Conservation (phyloP, 768 basidiomycete genomes). For the Suillus sp. region DNA sequence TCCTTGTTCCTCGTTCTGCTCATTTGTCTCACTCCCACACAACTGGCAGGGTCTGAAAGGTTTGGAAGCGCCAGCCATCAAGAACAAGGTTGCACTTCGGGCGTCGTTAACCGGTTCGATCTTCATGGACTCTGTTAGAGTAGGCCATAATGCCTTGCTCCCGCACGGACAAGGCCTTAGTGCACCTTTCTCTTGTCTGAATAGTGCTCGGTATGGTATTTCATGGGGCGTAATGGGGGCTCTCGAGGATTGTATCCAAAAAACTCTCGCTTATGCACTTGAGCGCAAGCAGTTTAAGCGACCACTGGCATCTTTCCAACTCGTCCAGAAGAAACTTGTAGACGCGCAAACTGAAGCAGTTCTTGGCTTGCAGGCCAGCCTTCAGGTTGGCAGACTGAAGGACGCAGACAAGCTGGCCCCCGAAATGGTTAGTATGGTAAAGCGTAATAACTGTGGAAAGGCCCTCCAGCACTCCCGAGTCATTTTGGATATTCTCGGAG, state of each 20-base stretch:
- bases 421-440: slow-evolving; percentile 94
- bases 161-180: slow-evolving; percentile 77
- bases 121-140: slow-evolving; percentile 89
- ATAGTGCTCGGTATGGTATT: slow-evolving; percentile 86
- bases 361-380: slow-evolving; percentile 72
- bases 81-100: slow-evolving; percentile 90
- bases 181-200: slow-evolving; percentile 90
- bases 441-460: slow-evolving; percentile 95
- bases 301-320: slow-evolving; percentile 92
- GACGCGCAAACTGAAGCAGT: slow-evolving; percentile 89
- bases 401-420: slow-evolving; percentile 72
- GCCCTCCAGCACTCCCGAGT: slow-evolving; percentile 81
- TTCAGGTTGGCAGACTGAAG: slow-evolving; percentile 87
- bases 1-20: neutral
- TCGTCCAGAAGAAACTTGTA: slow-evolving; percentile 96
- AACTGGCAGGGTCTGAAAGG: slow-evolving; percentile 72
- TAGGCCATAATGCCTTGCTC: slow-evolving; percentile 73
- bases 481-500: slow-evolving; percentile 89
- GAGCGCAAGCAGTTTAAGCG: slow-evolving; percentile 89
- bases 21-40: slow-evolving; percentile 5
- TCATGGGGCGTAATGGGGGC: slow-evolving; percentile 97
- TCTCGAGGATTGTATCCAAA: slow-evolving; percentile 85
- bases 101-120: slow-evolving; percentile 84
- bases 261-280: slow-evolving; percentile 80
- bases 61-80: slow-evolving; percentile 82